These are phyloP conservation scores for Aspergillus sp. DNA, from an alignment of 2,329 filamentous ascomycete species.

Conservation along the genomic window DNA sequence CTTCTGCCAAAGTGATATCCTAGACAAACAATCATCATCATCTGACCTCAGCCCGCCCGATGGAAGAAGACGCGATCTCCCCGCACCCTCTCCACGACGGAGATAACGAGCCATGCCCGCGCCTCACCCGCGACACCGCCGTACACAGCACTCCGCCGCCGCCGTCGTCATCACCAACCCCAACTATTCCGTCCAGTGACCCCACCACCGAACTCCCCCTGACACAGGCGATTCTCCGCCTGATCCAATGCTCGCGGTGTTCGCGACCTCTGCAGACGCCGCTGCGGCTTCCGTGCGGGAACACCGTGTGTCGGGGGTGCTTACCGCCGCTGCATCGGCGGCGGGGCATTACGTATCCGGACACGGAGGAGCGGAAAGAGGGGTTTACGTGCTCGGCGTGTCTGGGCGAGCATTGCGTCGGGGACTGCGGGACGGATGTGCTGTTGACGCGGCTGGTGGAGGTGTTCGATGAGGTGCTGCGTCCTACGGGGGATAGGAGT, in stretches of 20 bases:
- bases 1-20: neutral
- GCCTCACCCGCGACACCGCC: neutral
- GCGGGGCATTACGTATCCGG: conserved; percentile 74
- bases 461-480: conserved; percentile 47
- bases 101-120: neutral
- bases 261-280: conserved; percentile 66
- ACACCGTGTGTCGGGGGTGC: conserved; percentile 72
- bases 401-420: conserved; percentile 68
- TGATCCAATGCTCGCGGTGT: conserved; percentile 77
- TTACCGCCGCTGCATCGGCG: conserved; percentile 66
- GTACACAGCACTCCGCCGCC: neutral
- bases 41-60: neutral
- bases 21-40: neutral
- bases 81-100: neutral
- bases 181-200: neutral
- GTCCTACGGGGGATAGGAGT: neutral
- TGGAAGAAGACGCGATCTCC: neutral
- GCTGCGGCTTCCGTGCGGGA: conserved; percentile 77
- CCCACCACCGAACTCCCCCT: neutral
- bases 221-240: conserved; percentile 63
- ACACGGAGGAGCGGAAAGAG: conserved; percentile 61
- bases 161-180: neutral
- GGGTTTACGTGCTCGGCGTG: conserved; percentile 78
- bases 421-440: conserved; percentile 76
- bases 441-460: conserved; percentile 70